phyloP scores from a whole-genome alignment of 1,284 basidiomycete genomes.

The Coniferiporia weirii region DNA sequence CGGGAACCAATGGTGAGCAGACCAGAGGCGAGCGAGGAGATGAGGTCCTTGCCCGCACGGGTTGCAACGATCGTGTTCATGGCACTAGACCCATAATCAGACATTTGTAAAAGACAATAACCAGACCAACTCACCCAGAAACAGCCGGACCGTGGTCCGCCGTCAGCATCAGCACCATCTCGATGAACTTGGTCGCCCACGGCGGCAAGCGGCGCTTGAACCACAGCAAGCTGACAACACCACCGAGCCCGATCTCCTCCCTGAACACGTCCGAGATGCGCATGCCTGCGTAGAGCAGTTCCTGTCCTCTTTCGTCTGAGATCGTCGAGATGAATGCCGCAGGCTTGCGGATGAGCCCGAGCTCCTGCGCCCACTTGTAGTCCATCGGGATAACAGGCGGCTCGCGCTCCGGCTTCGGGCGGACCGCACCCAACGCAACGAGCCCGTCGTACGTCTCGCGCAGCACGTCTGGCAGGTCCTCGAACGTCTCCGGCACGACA shows the following conservation, averaged over 20 bases:
- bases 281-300: constrained; percentile 98
- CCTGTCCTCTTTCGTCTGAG: constrained; percentile 98
- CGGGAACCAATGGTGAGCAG: constrained; percentile 96
- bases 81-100: constrained; percentile 52
- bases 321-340: constrained; percentile 99
- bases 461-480: constrained; percentile 86
- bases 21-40: constrained; percentile 95
- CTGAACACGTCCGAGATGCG: constrained; percentile 98
- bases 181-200: constrained; percentile 94
- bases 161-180: constrained; percentile 99
- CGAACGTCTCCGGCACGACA: constrained; percentile 96
- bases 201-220: constrained; percentile 90
- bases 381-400: constrained; percentile 98
- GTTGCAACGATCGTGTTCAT: constrained; percentile 99
- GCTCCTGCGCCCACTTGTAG: constrained; percentile 99
- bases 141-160: constrained; percentile 98
- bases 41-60: constrained; percentile 97
- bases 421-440: constrained; percentile 66
- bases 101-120: constrained; percentile 4
- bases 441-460: constrained; percentile 84
- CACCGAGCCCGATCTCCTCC: constrained; percentile 95
- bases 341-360: constrained; percentile 97
- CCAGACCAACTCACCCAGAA: constrained; percentile 46
- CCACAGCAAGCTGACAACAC: constrained; percentile 95
- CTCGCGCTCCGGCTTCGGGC: constrained; percentile 75